These are phyloP conservation scores for Pleurozium schreberi DNA, from an alignment of 225 moss, liverwort and hornwort species.

Conservation along the genomic window DNA sequence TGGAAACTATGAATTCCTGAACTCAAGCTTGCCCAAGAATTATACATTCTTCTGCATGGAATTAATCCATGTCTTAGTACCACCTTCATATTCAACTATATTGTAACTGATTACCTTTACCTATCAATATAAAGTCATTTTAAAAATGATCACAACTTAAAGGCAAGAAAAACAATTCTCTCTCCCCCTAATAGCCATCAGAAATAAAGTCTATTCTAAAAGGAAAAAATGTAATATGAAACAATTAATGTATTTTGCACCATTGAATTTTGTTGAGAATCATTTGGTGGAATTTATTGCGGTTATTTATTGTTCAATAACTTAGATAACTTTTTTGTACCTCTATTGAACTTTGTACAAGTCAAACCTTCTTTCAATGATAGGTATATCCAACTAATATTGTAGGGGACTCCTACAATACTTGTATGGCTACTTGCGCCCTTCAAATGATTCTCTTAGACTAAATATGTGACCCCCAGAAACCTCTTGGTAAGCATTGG, in stretches of 20 bases:
- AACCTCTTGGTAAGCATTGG: background rate
- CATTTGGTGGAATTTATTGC: background rate
- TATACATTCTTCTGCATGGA: background rate
- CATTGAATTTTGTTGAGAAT: background rate
- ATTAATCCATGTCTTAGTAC: background rate
- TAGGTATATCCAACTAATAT: background rate
- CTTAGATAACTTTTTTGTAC: background rate
- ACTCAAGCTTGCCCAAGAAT: background rate
- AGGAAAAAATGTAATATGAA: background rate
- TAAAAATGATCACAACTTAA: background rate
- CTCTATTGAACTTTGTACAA: background rate
- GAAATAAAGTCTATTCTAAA: fast-evolving
- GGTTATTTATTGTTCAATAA: background rate
- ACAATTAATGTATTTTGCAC: background rate
- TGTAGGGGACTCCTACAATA: background rate
- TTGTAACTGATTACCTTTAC: background rate
- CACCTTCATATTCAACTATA: background rate
- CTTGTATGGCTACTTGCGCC: background rate
- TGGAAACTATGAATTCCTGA: background rate
- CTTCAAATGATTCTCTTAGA: background rate
- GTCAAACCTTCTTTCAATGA: background rate
- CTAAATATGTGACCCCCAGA: background rate
- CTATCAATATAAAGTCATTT: background rate
- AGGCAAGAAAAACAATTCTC: background rate
- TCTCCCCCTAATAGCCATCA: background rate